These are phyloP conservation scores for Allomyces macrogynus DNA, from an alignment of 192 early-diverging fungal genomes.

Conservation along the genomic window DNA sequence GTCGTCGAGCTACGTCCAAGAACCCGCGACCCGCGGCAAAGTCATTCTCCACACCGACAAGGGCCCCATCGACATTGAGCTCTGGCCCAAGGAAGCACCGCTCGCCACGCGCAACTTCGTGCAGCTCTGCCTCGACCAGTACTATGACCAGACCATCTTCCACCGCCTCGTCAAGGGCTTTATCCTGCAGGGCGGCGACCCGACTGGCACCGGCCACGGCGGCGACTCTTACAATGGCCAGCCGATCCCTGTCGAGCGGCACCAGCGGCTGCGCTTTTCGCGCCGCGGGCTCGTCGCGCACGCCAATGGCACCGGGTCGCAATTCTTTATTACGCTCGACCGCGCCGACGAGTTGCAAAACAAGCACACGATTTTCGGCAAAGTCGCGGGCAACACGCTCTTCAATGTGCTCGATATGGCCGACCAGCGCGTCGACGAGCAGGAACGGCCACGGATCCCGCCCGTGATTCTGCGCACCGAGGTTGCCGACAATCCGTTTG, in stretches of 20 bases:
- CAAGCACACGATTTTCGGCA: constrained; percentile 85
- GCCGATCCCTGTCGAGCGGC: constrained; percentile 80
- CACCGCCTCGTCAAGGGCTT: constrained; percentile 78
- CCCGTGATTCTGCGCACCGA: constrained; percentile 37
- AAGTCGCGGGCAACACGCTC: constrained; percentile 71
- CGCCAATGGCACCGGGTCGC: constrained; percentile 76
- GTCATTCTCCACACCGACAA: constrained; percentile 64
- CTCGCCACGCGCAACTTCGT: constrained; percentile 88
- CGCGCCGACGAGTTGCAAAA: constrained; percentile 60
- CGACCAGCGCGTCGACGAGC: constrained; percentile 52
- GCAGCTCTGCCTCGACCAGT: constrained; percentile 75
- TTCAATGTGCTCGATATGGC: constrained; percentile 79
- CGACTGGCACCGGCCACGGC: constrained; percentile 65
- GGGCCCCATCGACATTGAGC: constrained; percentile 76
- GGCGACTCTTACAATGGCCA: constrained; percentile 71
- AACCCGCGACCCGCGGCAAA: constrained; percentile 19
- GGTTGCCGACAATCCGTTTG: constrained; percentile 72
- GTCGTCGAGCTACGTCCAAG: not conserved
- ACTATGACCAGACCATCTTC: constrained; percentile 73
- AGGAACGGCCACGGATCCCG: constrained; percentile 62
- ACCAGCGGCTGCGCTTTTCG: constrained; percentile 71
- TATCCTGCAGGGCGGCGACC: constrained; percentile 88
- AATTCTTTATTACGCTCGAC: constrained; percentile 91
- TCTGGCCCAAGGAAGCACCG: constrained; percentile 87
- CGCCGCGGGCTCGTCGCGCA: constrained; percentile 73